phyloP scores from a whole-genome alignment of 441 rosid species.

The Pelargonium myrrhifolium region DNA sequence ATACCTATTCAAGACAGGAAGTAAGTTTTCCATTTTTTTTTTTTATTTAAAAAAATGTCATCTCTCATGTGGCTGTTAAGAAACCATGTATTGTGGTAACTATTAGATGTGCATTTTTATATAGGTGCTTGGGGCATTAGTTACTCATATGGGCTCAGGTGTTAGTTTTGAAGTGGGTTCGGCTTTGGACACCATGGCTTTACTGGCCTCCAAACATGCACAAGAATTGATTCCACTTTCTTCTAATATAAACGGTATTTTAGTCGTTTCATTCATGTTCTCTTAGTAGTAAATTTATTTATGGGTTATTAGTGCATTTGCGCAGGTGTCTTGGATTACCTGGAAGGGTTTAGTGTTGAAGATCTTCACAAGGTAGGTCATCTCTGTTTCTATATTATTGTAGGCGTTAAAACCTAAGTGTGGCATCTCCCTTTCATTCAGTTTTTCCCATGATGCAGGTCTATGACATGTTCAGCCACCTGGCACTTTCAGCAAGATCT shows the following conservation, averaged over 20 bases:
- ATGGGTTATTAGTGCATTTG: slow-evolving; percentile 11
- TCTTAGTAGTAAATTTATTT: slow-evolving; percentile 13
- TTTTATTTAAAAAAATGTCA: background rate
- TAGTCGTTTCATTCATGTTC: slow-evolving; percentile 4
- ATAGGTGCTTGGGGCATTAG: slow-evolving; percentile 76
- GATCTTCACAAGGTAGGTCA: slow-evolving; percentile 61
- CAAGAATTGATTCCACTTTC: slow-evolving; percentile 62
- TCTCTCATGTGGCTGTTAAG: slow-evolving; percentile 7
- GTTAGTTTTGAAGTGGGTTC: slow-evolving; percentile 63
- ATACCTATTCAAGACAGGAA: slow-evolving; percentile 68
- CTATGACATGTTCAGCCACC: slow-evolving; percentile 68
- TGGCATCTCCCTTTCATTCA: slow-evolving; percentile 14
- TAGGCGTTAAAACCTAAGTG: slow-evolving; percentile 21
- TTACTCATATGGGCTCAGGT: slow-evolving; percentile 81
- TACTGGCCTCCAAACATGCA: slow-evolving; percentile 50
- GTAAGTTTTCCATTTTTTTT: slow-evolving; percentile 30
- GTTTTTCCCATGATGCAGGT: slow-evolving; percentile 37
- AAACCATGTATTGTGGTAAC: slow-evolving; percentile 2
- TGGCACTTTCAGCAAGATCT: slow-evolving; percentile 46
- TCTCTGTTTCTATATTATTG: slow-evolving; percentile 9
- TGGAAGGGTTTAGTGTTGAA: slow-evolving; percentile 69
- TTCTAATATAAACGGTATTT: slow-evolving; percentile 66
- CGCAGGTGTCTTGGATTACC: slow-evolving; percentile 79
- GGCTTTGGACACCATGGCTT: slow-evolving; percentile 59
- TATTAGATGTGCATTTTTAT: slow-evolving; percentile 10